These are phyloP conservation scores for Laguncularia racemosa DNA, from an alignment of 345 rosid species.

Conservation along the genomic window DNA sequence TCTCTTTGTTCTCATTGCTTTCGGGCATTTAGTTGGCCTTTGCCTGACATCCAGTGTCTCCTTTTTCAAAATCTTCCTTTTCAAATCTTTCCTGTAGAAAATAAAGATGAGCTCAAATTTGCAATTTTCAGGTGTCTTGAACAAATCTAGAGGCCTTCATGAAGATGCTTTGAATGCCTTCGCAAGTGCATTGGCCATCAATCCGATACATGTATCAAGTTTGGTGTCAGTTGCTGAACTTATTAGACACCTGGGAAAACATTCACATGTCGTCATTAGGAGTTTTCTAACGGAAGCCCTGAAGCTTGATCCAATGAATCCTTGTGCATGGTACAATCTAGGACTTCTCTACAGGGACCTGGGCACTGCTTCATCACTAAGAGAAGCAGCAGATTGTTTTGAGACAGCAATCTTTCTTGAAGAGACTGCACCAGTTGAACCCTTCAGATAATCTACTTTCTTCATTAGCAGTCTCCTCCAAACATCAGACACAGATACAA, in stretches of 20 bases:
- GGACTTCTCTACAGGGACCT: conserved; percentile 46
- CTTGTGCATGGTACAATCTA: conserved; percentile 70
- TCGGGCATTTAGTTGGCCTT: too few species aligned
- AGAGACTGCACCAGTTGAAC: conserved; percentile 65
- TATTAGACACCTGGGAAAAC: conserved; percentile 29
- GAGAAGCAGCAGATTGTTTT: conserved; percentile 61
- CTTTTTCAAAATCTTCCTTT: too few species aligned
- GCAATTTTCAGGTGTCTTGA: conserved; percentile 36
- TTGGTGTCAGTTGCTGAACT: conserved; percentile 54
- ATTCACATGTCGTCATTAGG: conserved; percentile 34
- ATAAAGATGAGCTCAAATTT: too few species aligned
- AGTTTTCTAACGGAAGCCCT: conserved; percentile 68
- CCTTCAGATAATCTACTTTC: conserved; percentile 45
- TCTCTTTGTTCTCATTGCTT: too few species aligned
- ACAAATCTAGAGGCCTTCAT: conserved; percentile 38
- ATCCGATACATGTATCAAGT: conserved; percentile 59
- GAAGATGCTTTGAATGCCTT: conserved; percentile 58
- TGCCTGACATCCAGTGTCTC: too few species aligned
- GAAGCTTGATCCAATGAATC: conserved; percentile 46
- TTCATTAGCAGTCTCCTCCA: too few species aligned
- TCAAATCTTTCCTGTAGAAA: too few species aligned
- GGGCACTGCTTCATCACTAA: conserved; percentile 30
- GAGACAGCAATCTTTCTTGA: conserved; percentile 55
- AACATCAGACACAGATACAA: too few species aligned
- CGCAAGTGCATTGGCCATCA: conserved; percentile 42